Evolutionary conservation across 2,329 filamentous ascomycete genomes (phyloP).

Genomic region (Ophiostoma ulmi): DNA sequence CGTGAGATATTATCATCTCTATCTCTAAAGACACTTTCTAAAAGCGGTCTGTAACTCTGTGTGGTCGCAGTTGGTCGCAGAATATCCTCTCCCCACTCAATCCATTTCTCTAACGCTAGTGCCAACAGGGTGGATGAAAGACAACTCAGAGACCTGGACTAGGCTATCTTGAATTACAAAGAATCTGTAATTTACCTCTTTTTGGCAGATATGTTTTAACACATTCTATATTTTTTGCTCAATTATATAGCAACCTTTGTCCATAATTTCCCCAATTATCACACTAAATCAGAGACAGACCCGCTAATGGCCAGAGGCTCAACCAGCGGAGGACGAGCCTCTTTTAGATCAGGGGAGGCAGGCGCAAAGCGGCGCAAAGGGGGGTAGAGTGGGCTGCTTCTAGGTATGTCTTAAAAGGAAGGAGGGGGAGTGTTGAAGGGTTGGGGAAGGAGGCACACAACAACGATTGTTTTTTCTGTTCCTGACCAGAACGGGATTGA

Average conservation of each 20-base stretch:
- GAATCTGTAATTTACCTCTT: not conserved
- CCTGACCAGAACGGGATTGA: not conserved
- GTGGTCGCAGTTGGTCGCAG: not conserved
- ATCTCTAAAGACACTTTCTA: not conserved
- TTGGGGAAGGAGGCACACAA: not conserved
- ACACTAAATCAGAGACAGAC: not conserved
- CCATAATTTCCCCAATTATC: not conserved
- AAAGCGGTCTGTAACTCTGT: not conserved
- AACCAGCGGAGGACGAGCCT: not conserved
- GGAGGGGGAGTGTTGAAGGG: not conserved
- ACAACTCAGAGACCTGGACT: constrained; percentile 2
- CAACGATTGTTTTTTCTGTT: not conserved
- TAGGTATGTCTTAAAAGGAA: not conserved
- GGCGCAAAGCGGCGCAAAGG: constrained; percentile 3
- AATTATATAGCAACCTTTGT: not conserved
- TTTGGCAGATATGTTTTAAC: not conserved
- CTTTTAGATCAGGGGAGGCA: constrained; percentile 7
- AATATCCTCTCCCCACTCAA: not conserved
- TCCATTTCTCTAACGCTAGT: constrained; percentile 8
- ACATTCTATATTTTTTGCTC: not conserved
- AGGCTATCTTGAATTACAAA: not conserved
- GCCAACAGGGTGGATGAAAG: constrained; percentile 9
- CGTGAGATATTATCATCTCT: not conserved
- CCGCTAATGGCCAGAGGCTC: constrained; percentile 5
- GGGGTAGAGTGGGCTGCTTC: not conserved